These are phyloP conservation scores for Borealophlyctis nickersoniae DNA, from an alignment of 192 early-diverging fungal species.

Conservation along the genomic window DNA sequence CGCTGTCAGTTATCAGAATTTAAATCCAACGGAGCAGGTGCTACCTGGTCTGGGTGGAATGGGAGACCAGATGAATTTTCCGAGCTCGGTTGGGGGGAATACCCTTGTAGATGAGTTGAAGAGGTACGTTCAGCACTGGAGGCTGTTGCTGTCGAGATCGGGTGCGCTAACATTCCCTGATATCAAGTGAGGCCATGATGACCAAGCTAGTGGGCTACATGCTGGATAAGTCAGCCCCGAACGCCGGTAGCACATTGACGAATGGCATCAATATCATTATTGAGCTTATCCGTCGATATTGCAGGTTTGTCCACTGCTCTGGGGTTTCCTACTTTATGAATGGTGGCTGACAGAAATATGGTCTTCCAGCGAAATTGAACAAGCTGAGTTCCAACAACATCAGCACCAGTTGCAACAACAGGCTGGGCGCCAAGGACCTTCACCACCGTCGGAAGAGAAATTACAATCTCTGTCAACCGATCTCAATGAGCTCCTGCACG, in stretches of 20 bases:
- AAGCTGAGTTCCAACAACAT: constrained; percentile 58
- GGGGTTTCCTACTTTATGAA: not conserved
- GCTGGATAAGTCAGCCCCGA: constrained; percentile 73
- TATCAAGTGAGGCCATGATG: constrained; percentile 69
- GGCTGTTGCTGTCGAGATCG: not conserved
- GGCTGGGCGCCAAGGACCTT: constrained; percentile 22
- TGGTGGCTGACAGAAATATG: not conserved
- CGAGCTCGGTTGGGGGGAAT: constrained; percentile 41
- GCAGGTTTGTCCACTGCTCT: constrained; percentile 65
- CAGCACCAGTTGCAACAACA: constrained; percentile 47
- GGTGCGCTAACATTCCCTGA: not conserved
- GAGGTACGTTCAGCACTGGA: constrained; percentile 24
- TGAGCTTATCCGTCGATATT: constrained; percentile 95
- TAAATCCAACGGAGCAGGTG: constrained; percentile 27
- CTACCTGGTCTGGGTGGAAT: constrained; percentile 13
- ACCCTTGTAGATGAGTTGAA: constrained; percentile 50
- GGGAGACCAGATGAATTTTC: constrained; percentile 18
- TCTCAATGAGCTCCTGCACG: constrained; percentile 86
- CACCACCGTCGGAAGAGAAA: constrained; percentile 48
- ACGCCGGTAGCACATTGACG: constrained; percentile 82
- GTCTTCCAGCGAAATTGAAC: constrained; percentile 51
- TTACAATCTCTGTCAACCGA: constrained; percentile 60
- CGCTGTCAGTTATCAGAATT: constrained; percentile 60
- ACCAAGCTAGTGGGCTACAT: constrained; percentile 79
- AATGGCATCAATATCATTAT: constrained; percentile 97